These are phyloP conservation scores for Lentinula sp. DNA, from an alignment of 768 basidiomycete species.

Conservation along the genomic window DNA sequence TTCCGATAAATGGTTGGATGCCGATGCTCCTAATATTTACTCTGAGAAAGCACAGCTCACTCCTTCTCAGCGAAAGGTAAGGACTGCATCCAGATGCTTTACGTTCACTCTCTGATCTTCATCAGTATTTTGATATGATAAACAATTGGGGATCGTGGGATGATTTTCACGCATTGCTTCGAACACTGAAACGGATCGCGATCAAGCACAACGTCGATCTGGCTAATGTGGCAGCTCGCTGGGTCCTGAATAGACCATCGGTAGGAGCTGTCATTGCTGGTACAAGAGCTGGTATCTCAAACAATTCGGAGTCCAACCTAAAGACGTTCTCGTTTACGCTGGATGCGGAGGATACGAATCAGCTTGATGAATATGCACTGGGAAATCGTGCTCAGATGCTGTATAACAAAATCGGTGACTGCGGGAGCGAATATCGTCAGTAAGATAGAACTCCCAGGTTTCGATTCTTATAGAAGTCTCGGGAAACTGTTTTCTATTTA, in stretches of 20 bases:
- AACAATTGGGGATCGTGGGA: constrained; percentile 52
- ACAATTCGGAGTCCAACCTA: constrained; percentile 48
- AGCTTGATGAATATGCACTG: constrained; percentile 40
- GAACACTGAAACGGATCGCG: constrained; percentile 38
- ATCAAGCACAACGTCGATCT: constrained; percentile 45
- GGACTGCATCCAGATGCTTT: neutral
- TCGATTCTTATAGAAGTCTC: neutral
- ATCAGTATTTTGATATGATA: constrained; percentile 52
- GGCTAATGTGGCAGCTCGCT: constrained; percentile 53
- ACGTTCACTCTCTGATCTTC: neutral
- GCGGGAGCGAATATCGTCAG: constrained; percentile 45
- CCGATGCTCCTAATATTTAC: constrained; percentile 49
- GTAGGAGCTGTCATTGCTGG: constrained; percentile 60
- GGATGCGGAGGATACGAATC: constrained; percentile 33
- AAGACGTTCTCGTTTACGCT: constrained; percentile 39
- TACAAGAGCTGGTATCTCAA: constrained; percentile 46
- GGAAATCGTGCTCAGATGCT: constrained; percentile 30
- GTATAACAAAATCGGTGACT: constrained; percentile 41
- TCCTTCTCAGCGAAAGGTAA: constrained; percentile 57
- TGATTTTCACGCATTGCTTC: constrained; percentile 45
- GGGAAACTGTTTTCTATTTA: neutral
- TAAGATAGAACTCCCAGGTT: neutral
- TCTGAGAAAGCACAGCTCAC: constrained; percentile 31
- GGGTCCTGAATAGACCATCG: constrained; percentile 50
- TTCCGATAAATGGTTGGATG: constrained; percentile 46